Base-by-base conservation (phyloP, 495 filamentous ascomycete genomes). In the Penicillium soppii region DNA sequence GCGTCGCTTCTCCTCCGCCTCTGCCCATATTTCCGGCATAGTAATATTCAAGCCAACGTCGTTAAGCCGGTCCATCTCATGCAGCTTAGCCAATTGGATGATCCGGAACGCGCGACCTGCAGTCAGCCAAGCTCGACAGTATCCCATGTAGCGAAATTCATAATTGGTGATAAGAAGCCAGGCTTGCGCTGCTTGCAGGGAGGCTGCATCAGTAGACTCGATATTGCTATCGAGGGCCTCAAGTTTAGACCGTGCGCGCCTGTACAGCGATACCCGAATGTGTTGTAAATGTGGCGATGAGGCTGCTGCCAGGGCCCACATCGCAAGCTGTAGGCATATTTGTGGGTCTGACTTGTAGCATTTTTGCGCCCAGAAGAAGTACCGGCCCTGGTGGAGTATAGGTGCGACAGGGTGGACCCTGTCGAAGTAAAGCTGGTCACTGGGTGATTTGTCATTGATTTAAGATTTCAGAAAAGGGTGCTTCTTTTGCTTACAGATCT, bases 371-470 rank as follows among this genome's bases (percentile, higher is more conserved):
- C 69, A 73, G n/a, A 61, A 43, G n/a, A 71, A 65, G 43, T 75
- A 75, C n/a, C 66, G 59, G 44, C 63, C 54, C 46, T 77, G 70
- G 50, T 82, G 75, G 6, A 84, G 59, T 10, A 84, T 78, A 2
- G 81, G 81, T 2, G 74, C 63, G 20, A 75, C 73, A 9, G 76
- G 69, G 30, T 84, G 79, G 4, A 82, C 77, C 23, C 80, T 71
- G 37, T 84, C 81, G 50, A 84, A 82, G 44, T 82, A 84, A 17
- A 83, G 58, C 57, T 81, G 76, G 38, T 83, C 79, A 37, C 72
- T 77, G 43, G 36, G 42, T 77, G 50, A 8, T 73, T 55, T 2
- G 60, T 56, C 1, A 69, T 37, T n/a, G 16, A 43, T 29, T 7
- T 22, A 13, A 15, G 5, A 13, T 15, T 22, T 23, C n/a, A 10